These are phyloP conservation scores for Aspergillus pseudotamarii DNA, from an alignment of 2,329 filamentous ascomycete genomes.

Conservation along the genomic window DNA sequence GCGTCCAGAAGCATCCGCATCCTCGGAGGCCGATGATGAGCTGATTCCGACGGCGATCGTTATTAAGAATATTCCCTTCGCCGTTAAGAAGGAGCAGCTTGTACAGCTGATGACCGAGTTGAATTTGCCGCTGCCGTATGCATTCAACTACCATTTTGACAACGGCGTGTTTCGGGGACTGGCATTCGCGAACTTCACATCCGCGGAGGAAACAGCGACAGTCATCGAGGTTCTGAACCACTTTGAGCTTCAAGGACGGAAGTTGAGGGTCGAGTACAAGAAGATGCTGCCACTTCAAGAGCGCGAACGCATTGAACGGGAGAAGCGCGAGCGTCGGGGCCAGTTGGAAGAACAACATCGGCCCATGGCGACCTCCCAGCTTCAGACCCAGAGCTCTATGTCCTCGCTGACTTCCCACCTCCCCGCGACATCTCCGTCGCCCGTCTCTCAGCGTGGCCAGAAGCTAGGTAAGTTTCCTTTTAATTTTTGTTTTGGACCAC, in stretches of 20 bases:
- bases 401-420: slow-evolving; percentile 72
- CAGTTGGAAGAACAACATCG: slow-evolving; percentile 97
- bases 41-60: slow-evolving; percentile 97
- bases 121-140: slow-evolving; percentile 90
- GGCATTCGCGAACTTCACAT: slow-evolving; percentile 98
- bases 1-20: slow-evolving; percentile 44
- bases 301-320: slow-evolving; percentile 91
- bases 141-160: slow-evolving; percentile 99
- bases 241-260: slow-evolving; percentile 90
- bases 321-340: slow-evolving; percentile 93
- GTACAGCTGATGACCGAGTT: slow-evolving; percentile 92
- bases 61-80: slow-evolving; percentile 99
- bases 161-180: slow-evolving; percentile 95
- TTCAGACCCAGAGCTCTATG: slow-evolving; percentile 84
- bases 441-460: slow-evolving; percentile 60
- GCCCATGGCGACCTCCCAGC: slow-evolving; percentile 63
- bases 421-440: slow-evolving; percentile 66
- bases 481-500: background rate
- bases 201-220: slow-evolving; percentile 85
- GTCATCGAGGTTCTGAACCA: slow-evolving; percentile 96
- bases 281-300: slow-evolving; percentile 97
- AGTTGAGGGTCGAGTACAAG: slow-evolving; percentile 96
- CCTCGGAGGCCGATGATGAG: slow-evolving; percentile 65
- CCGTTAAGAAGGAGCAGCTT: slow-evolving; percentile 94
- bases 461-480: slow-evolving; percentile 38